Base-by-base conservation (phyloP, 2,329 filamentous ascomycete genomes). In the Apiospora pterosperma region DNA sequence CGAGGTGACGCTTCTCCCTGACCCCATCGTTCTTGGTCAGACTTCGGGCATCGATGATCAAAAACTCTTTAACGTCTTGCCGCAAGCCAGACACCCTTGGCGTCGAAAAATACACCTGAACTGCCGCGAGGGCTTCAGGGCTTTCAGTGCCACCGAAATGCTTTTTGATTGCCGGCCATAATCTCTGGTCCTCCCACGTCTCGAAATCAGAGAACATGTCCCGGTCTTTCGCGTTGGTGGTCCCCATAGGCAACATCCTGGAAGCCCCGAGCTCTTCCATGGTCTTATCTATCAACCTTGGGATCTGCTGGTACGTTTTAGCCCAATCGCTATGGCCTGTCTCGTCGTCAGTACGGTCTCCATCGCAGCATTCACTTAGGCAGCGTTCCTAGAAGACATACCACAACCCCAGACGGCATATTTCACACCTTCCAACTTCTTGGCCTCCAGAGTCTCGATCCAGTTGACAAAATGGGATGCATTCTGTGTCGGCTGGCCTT, bases 331-430 rank as follows among this genome's bases (percentile, higher is more conserved):
- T 73, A 59, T 79, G 61, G 6, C 41, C 60, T 42, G 41, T 28
- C 73, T 67, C 84, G 73, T 55, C 21, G 14, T 79, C 76, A 63
- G 67, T 67, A 1, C 28, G 4, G 10, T 5, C 8, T 34, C 48
- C 7, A 5, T 21, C 23, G n/a, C n/a, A n/a, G n/a, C n/a, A n/a
- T n/a, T n/a, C 4, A 69, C 74, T 4, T 75, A 76, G 31, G 69
- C 72, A 66, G 75, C 69, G 36, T 68, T 89, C 86, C 41, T 72
- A 65, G 60, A 76, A 69, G 11, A 55, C 48, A 16, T 63, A 3
- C 90, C 91, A 63, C 88, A 90, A 1, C 89, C 91, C 73, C 91
- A 94, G 3, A 92, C 86, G 1, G 89, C 84, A 72, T 89, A 93
- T 2, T 84, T 79, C 0, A 90, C 83, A 7, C 81, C 83, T 10